A percentile compares a stretch with the other conserved stretches of the same genome.
Conservation (phyloP, 768 basidiomycete genomes). For the Agrocybe chaxingu region DNA sequence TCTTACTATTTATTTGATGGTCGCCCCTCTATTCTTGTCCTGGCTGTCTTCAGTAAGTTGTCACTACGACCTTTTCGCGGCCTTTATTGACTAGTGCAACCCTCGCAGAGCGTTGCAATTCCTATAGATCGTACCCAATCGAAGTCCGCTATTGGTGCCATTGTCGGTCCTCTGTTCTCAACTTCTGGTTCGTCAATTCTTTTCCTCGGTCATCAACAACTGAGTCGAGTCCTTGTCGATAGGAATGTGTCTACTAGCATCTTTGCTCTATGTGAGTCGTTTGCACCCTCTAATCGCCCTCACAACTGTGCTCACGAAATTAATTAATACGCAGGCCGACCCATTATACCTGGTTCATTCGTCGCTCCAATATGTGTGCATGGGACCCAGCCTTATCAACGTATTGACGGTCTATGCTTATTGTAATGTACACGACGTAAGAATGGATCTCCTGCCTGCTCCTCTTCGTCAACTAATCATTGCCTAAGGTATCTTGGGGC, state of each 20-base stretch:
- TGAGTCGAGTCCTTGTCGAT: not conserved
- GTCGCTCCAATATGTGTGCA: constrained; percentile 84
- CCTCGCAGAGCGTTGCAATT: constrained; percentile 48
- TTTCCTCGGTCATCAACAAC: not conserved
- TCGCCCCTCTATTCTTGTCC: constrained; percentile 86
- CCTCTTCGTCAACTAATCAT: too few species aligned
- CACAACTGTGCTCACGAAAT: not conserved
- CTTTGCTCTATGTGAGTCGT: constrained; percentile 75
- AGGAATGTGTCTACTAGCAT: constrained; percentile 82
- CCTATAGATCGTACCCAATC: constrained; percentile 46
- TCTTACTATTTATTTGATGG: constrained; percentile 77
- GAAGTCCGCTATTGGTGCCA: constrained; percentile 68
- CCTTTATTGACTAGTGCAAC: not conserved
- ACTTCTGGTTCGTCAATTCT: constrained; percentile 64
- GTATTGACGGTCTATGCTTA: constrained; percentile 96
- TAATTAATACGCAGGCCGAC: constrained; percentile 57
- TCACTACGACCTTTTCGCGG: not conserved
- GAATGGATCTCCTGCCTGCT: too few species aligned
- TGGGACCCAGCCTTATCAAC: constrained; percentile 93
- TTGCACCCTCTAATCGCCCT: constrained; percentile 3
- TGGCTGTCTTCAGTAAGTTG: constrained; percentile 71
- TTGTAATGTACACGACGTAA: constrained; percentile 87
- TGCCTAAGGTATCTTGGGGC: constrained; percentile 70
- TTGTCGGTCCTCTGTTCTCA: constrained; percentile 84
- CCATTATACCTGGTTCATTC: constrained; percentile 98